Evolutionary conservation across 768 basidiomycete species (phyloP).

Genomic region (Sporobolomyces pararoseus): DNA sequence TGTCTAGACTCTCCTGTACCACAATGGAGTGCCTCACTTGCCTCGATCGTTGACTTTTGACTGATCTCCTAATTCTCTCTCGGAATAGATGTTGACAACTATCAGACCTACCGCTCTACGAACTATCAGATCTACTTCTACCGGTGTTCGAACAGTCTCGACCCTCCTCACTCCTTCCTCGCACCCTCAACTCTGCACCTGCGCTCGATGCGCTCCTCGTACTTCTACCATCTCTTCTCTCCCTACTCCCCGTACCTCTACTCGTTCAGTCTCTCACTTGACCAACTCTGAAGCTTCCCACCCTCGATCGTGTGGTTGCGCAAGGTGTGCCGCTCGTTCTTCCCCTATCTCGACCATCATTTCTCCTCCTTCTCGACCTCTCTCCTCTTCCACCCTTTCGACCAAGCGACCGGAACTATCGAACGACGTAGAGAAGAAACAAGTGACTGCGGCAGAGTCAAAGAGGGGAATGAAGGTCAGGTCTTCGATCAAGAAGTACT

Average conservation of each 20-base stretch:
- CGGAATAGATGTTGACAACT: slow-evolving; percentile 5
- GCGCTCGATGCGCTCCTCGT: slow-evolving; percentile 35
- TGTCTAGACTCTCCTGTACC: neutral
- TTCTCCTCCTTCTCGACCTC: neutral
- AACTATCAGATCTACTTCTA: neutral
- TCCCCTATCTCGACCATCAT: slow-evolving; percentile 2
- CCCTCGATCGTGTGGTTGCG: slow-evolving; percentile 35
- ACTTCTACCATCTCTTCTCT: slow-evolving; percentile 16
- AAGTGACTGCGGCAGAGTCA: neutral
- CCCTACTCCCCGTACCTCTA: neutral
- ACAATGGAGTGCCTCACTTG: neutral
- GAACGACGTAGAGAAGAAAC: neutral
- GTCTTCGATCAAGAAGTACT: slow-evolving; percentile 84
- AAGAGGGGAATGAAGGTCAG: slow-evolving; percentile 85
- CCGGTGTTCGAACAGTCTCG: neutral
- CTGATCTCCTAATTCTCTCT: neutral
- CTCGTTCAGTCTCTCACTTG: slow-evolving; percentile 9
- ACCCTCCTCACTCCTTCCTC: slow-evolving; percentile 20
- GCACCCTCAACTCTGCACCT: slow-evolving; percentile 31
- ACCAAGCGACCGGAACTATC: neutral
- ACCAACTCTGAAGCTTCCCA: slow-evolving; percentile 11
- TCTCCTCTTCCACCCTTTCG: neutral
- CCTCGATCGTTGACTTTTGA: neutral
- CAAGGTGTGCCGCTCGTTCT: slow-evolving; percentile 12
- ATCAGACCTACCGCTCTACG: slow-evolving; percentile 3